Evolutionary conservation across 2,329 filamentous ascomycete genomes (phyloP).

Genomic region (Lithohypha guttulata): DNA sequence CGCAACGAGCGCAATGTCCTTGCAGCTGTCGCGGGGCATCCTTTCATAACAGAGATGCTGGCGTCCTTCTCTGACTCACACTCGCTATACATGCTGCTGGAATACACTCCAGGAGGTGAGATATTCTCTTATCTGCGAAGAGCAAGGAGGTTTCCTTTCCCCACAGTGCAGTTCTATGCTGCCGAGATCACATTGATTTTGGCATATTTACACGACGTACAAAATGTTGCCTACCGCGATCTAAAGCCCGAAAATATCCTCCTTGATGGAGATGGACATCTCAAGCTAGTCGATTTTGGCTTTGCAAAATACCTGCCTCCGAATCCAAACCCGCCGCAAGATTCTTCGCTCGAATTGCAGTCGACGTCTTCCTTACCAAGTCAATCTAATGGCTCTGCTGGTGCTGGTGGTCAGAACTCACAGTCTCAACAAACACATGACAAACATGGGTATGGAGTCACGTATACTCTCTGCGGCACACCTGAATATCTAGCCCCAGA

Average conservation of each 20-base stretch:
- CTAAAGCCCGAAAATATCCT: constrained; percentile 61
- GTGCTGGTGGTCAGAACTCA: background rate
- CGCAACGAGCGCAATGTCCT: constrained; percentile 56
- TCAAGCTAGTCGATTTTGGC: constrained; percentile 58
- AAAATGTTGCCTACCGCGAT: constrained; percentile 55
- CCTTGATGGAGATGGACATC: constrained; percentile 53
- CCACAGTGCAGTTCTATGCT: constrained; percentile 54
- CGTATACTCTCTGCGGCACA: constrained; percentile 56
- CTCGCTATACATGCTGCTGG: constrained; percentile 47
- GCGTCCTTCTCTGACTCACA: constrained; percentile 55
- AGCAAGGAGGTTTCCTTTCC: constrained; percentile 48
- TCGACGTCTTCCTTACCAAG: too few species aligned
- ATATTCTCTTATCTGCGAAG: constrained; percentile 55
- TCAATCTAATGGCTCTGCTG: constrained; percentile 28
- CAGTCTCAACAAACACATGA: constrained; percentile 13
- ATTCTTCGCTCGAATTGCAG: constrained; percentile 1
- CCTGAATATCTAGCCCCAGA: constrained; percentile 58
- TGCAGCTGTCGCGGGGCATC: constrained; percentile 51
- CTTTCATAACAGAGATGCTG: constrained; percentile 55
- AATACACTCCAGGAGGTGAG: constrained; percentile 58
- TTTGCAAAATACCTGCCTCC: constrained; percentile 53
- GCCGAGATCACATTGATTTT: constrained; percentile 56
- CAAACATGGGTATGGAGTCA: constrained; percentile 26
- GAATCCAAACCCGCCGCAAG: constrained; percentile 8
- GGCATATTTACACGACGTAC: constrained; percentile 52